Evolutionary conservation across 1,139 yeast genomes (phyloP).

Genomic region (Blastobotrys elegans): DNA sequence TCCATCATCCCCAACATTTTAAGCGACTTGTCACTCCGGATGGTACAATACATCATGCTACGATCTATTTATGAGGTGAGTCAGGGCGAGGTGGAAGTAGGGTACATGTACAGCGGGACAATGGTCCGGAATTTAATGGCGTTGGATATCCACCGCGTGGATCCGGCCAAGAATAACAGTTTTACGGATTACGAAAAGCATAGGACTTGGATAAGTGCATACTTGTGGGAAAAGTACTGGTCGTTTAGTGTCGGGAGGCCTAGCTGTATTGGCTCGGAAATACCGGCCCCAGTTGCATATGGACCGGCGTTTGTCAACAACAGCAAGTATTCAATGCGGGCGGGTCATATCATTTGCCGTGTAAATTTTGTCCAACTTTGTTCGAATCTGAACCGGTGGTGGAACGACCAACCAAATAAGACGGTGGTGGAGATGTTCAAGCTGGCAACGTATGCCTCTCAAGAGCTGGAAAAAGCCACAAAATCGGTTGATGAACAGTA

Average conservation of each 20-base stretch:
- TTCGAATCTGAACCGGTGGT: constrained; percentile 1
- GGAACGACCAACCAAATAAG: neutral
- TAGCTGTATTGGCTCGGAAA: constrained; percentile 11
- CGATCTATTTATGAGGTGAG: constrained; percentile 17
- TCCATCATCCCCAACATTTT: constrained; percentile 19
- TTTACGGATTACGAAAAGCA: constrained; percentile 16
- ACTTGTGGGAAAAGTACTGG: constrained; percentile 19
- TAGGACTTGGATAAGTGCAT: constrained; percentile 19
- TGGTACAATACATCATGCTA: constrained; percentile 20
- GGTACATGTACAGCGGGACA: constrained; percentile 17
- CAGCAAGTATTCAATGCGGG: constrained; percentile 10
- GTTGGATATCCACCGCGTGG: constrained; percentile 17
- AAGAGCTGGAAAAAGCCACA: constrained; percentile 5
- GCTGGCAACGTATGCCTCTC: constrained; percentile 1
- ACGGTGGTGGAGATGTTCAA: constrained; percentile 4
- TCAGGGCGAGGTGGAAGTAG: constrained; percentile 18
- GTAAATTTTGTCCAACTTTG: neutral
- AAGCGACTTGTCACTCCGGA: constrained; percentile 13
- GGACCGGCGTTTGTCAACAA: constrained; percentile 10
- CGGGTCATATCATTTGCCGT: constrained; percentile 9
- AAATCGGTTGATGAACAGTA: neutral
- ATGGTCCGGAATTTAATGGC: constrained; percentile 18
- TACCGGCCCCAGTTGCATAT: constrained; percentile 10
- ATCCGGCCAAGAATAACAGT: constrained; percentile 15
- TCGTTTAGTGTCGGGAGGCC: constrained; percentile 18